A percentile compares a stretch with the other conserved stretches of the same genome.
Evolutionary conservation across 345 rosid genomes (phyloP).

Genomic region (Lepidium aucheri): DNA sequence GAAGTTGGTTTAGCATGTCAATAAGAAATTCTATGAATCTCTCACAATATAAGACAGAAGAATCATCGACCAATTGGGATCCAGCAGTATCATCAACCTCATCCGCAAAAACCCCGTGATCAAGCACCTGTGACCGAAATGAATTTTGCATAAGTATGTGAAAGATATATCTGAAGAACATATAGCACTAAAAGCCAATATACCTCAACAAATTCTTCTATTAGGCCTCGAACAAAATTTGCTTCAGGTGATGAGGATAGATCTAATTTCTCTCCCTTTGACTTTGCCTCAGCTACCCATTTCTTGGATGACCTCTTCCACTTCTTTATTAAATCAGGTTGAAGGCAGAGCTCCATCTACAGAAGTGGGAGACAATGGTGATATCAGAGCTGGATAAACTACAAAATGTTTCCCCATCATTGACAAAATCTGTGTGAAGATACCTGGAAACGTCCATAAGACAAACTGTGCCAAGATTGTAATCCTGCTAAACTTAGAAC

Average conservation of each 20-base stretch:
- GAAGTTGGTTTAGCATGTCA: constrained; percentile 92
- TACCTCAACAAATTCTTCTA: constrained; percentile 86
- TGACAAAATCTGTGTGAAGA: background rate
- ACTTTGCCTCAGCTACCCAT: constrained; percentile 60
- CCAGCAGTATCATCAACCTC: constrained; percentile 31
- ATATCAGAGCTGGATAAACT: background rate
- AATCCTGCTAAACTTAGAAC: constrained; percentile 78
- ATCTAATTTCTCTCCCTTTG: constrained; percentile 49
- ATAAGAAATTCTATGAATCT: constrained; percentile 97
- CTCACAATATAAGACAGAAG: constrained; percentile 81
- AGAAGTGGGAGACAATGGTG: constrained; percentile 17
- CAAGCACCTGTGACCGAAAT: constrained; percentile 57
- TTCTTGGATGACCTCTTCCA: constrained; percentile 81
- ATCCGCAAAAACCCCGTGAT: constrained; percentile 52
- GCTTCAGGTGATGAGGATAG: constrained; percentile 58
- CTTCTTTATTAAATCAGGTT: constrained; percentile 74
- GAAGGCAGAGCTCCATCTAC: constrained; percentile 91
- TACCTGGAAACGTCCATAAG: constrained; percentile 96
- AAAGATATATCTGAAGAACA: background rate
- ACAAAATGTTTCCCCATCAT: background rate
- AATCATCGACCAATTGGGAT: constrained; percentile 50
- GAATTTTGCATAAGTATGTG: background rate
- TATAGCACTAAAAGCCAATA: background rate
- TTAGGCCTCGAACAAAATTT: constrained; percentile 72
- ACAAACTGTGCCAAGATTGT: constrained; percentile 85